phyloP scores from a whole-genome alignment of 345 rosid genomes.

The Eucalyptus viminalis region DNA sequence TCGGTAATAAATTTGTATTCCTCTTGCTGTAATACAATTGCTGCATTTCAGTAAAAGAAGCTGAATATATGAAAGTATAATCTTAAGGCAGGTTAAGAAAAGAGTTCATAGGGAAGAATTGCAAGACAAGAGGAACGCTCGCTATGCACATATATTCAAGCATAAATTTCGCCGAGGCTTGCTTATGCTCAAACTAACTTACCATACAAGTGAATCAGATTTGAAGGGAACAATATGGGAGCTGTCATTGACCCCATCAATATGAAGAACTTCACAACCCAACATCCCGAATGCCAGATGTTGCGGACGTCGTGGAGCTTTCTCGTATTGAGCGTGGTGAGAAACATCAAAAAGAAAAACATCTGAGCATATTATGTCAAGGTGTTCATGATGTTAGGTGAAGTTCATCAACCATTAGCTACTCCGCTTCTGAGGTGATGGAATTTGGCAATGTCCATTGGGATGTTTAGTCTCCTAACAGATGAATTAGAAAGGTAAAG shows the following conservation, averaged over 20 bases:
- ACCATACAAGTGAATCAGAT: slow-evolving; percentile 63
- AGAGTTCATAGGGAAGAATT: not conserved
- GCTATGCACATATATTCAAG: not conserved
- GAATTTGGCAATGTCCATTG: not conserved
- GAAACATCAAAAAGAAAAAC: slow-evolving; percentile 69
- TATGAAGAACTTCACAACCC: slow-evolving; percentile 43
- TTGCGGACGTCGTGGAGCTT: slow-evolving; percentile 40
- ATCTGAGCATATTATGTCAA: slow-evolving; percentile 39
- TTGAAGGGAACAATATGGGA: slow-evolving; percentile 57
- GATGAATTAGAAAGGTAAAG: not conserved
- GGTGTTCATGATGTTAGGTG: slow-evolving; percentile 1
- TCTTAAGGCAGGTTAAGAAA: not conserved
- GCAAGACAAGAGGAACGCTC: not conserved
- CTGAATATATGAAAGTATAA: not conserved
- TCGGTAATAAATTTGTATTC: not conserved
- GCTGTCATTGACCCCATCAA: slow-evolving; percentile 32
- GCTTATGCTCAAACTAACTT: not conserved
- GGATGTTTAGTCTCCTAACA: not conserved
- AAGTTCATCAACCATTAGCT: not conserved
- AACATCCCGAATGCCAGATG: slow-evolving; percentile 70
- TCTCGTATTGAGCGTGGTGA: slow-evolving; percentile 42
- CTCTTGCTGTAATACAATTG: not conserved
- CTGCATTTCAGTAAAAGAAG: not conserved
- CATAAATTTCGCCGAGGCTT: not conserved
- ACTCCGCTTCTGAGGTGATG: not conserved